Base-by-base conservation (phyloP, 2,329 filamentous ascomycete species). In the Venturia oleaginea region DNA sequence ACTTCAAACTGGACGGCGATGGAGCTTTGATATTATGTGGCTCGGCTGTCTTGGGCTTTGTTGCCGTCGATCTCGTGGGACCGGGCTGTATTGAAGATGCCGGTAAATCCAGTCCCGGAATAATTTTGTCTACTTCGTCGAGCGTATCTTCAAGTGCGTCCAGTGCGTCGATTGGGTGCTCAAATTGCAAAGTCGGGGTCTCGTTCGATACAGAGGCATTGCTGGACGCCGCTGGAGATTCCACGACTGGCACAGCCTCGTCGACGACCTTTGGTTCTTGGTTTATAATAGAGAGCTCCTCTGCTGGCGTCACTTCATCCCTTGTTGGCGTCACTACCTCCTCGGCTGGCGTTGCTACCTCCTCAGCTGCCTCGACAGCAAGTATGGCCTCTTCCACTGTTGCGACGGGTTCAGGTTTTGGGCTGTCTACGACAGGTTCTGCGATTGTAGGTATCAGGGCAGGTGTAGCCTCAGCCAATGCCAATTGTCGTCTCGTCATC, bases 101-200 rank as follows among this genome's bases (percentile, higher is more conserved):
- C 10, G 63, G 63, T 8, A 54, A 46, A 30, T 64, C 63, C 22
- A 64, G 55, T 24, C 24, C 62, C 17, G 63, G 63, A 32, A 61
- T 66, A 7, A 42, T 65, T 40, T 67, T 66, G 24, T 76, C 70
- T 67, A 82, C 72, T 48, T 79, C 75, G 63, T 83, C 80, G 2
- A 83, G 74, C 8, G 78, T 80, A 64, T 83, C 80, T 65, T 83
- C 80, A 8, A 82, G 74, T 2, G 76, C 77, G 67, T 83, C 81
- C 42, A 82, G 74, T 4, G 79, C 81, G 63, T 78, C 76, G 37
- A 83, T 78, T 2, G 80, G 79, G 65, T 80, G 46, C 22, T 51
- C 46, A 76, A n/a, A n/a, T n/a, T n/a, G n/a, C n/a, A n/a, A n/a
- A n/a, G 67, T 81, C 77, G 34, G 75, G 69, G 63, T 17, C 38